Conservation (phyloP, 169 alveolate genomes). For the Plasmodium blacklocki region DNA sequence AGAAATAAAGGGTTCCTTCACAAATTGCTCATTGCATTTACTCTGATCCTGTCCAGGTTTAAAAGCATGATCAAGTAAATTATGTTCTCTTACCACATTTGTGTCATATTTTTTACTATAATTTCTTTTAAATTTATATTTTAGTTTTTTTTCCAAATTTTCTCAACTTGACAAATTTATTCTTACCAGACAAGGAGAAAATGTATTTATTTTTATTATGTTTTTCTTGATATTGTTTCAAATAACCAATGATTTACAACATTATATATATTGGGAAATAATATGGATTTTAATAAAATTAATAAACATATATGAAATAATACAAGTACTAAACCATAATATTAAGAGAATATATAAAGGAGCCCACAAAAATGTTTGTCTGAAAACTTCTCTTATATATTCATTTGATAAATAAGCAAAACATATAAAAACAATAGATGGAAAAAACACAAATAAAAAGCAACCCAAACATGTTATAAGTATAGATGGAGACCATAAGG, state of each 20-base stretch:
- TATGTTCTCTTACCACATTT: not conserved
- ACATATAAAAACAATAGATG: constrained; percentile 74
- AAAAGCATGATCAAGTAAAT: not conserved
- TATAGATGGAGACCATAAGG: constrained; percentile 78
- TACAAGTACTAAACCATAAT: constrained; percentile 81
- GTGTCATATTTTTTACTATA: not conserved
- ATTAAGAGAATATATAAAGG: constrained; percentile 80
- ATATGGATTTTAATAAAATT: constrained; percentile 75
- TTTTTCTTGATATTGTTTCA: constrained; percentile 74
- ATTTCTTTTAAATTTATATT: constrained; percentile 17
- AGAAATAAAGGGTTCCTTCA: not conserved
- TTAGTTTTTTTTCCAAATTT: constrained; percentile 46
- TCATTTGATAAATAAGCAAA: constrained; percentile 77
- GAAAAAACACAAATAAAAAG: constrained; percentile 76
- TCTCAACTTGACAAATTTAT: constrained; percentile 35
- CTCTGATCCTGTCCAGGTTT: not conserved
- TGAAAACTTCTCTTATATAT: constrained; percentile 75
- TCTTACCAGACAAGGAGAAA: constrained; percentile 16
- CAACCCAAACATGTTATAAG: constrained; percentile 55
- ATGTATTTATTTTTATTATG: constrained; percentile 35
- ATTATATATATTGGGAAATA: constrained; percentile 79
- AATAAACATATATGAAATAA: constrained; percentile 69
- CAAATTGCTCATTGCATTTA: not conserved
- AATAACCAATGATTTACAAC: constrained; percentile 80
- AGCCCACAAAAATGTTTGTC: constrained; percentile 78